A percentile compares a stretch with the other conserved stretches of the same genome.
Evolutionary conservation across 345 rosid genomes (phyloP).

Genomic region (Gossypium thurberi): DNA sequence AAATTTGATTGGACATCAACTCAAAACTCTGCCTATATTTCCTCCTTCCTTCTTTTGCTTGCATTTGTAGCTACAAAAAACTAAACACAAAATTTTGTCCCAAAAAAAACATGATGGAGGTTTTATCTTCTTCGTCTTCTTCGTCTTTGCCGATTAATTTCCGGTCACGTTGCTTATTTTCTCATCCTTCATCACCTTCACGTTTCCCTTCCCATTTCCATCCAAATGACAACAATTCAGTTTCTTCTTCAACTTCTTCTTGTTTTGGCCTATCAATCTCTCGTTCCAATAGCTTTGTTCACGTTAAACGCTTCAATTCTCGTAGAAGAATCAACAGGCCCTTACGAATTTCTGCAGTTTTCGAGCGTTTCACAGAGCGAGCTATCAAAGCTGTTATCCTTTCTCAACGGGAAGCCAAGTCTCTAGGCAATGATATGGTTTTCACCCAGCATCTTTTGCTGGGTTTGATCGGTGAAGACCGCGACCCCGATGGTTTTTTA

Average conservation of each 20-base stretch:
- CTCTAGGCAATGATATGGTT: slow-evolving; percentile 73
- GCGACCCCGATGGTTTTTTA: slow-evolving; percentile 77
- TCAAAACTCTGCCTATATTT: not conserved
- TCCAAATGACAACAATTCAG: slow-evolving; percentile 4
- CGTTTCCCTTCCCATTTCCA: slow-evolving; percentile 22
- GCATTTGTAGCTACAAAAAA: not conserved
- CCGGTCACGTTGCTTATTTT: slow-evolving; percentile 37
- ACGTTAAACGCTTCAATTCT: slow-evolving; percentile 16
- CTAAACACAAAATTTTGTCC: not conserved
- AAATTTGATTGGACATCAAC: slow-evolving; percentile 2
- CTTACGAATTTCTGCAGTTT: slow-evolving; percentile 54
- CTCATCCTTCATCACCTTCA: slow-evolving; percentile 18
- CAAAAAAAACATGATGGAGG: slow-evolving; percentile 29
- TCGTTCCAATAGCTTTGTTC: slow-evolving; percentile 20
- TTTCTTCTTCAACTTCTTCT: slow-evolving; percentile 31
- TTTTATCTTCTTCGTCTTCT: slow-evolving; percentile 52
- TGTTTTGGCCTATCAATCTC: slow-evolving; percentile 51
- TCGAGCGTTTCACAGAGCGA: slow-evolving; percentile 83
- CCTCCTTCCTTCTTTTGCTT: not conserved
- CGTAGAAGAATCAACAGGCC: slow-evolving; percentile 35
- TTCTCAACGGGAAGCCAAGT: slow-evolving; percentile 78
- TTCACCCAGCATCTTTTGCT: slow-evolving; percentile 73
- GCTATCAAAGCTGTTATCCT: slow-evolving; percentile 75
- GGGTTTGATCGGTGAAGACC: slow-evolving; percentile 74
- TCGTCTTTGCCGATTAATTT: slow-evolving; percentile 47